Base-by-base conservation (phyloP, 768 basidiomycete genomes). In the Trichaptum fuscoviolaceum region DNA sequence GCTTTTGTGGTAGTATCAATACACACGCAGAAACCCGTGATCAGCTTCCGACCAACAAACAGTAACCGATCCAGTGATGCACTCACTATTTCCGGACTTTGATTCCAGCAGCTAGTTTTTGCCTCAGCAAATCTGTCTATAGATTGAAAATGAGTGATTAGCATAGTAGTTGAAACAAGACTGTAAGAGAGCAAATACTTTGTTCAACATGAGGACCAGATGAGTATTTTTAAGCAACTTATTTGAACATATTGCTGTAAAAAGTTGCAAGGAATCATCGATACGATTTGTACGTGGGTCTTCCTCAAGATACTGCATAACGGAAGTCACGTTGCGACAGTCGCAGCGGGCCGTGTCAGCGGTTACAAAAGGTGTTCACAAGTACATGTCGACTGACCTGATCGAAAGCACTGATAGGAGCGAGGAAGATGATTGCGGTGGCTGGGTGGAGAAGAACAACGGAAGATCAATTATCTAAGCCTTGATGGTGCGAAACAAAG, bases 321-420 rank as follows among this genome's bases (percentile, higher is more conserved):
- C 42, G 64, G 60, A 61, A n/a, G 23, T 34, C 59, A 69, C 23
- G 18, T 23, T 35, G n/a, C 42, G 15, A 52, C 42, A 20, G 18
- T 23, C 24, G n/a, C 42, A 52, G 15, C 42, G 42, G 42, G 42
- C 20, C 42, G 42, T 52, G 42, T 52, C 42, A 52, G 42, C 42
- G 20, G 15, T 5, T 12, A 52, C 42, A 12, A 20, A 4, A 52
- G 20, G 42, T 61, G 23, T 61, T 61, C 59, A 24, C 30, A 61
- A 18, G 30, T 15, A 20, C 23, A 61, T 34, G 59, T 61, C 30
- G 59, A 61, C 57, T 24, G 58, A 87, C 90, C 85, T 93, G 91
- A 80, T 94, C 91, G 73, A 91, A 94, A 57, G 92, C 92, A 71
- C 90, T 91, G 69, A 94, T 88, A 57, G 92, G 92, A 63, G 91